Evolutionary conservation across 129 eudicot species (phyloP), one percentile per base, ranked within the genome.

Genomic region (Helichrysum umbraculigerum): DNA sequence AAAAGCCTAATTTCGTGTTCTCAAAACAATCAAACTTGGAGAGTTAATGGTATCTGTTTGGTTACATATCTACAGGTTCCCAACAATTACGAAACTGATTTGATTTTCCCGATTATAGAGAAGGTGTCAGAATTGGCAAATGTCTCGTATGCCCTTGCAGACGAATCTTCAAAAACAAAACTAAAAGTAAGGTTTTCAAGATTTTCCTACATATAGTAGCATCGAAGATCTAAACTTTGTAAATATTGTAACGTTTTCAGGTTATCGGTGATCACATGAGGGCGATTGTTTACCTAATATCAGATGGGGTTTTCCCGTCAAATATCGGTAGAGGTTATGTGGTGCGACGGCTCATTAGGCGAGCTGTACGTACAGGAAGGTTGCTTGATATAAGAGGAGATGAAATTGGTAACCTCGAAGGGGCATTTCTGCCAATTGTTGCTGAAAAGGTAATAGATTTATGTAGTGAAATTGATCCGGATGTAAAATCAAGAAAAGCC

Each of bases 211-310:
- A 90, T 86, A 93, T 37, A 96, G 91, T 50, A 84, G 98, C 50
- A 63, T 41, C 4, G 6, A 28, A 32, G 5, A n/a, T 51, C 28
- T 25, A 63, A 22, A 35, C 33, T 25, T 79, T 2, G 12, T 52
- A 56, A 65, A 59, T 11, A 30, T 66, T 70, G 22, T 20, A 33
- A 28, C 68, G n/a, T 32, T 60, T 78, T 71, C 86, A 94, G 98
- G 86, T 94, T 60, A 94, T 94, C n/a, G 98, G 96, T 41, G 98
- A 94, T 78, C 98, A 94, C 85, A 79, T 91, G 92, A 93, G 98
- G 70, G 97, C 97, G 15, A 74, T 94, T 50, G 93, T 87, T 39
- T 91, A 80, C 86, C 92, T 94, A 47, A 81, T 94, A 82, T 91
- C 97, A 32, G 98, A 94, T 22, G 97, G 98, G 12, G 97, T 91